A percentile compares a stretch with the other conserved stretches of the same genome.
Evolutionary conservation across 2,329 filamentous ascomycete genomes (phyloP).

Genomic region (Arthrobotrys iridis): DNA sequence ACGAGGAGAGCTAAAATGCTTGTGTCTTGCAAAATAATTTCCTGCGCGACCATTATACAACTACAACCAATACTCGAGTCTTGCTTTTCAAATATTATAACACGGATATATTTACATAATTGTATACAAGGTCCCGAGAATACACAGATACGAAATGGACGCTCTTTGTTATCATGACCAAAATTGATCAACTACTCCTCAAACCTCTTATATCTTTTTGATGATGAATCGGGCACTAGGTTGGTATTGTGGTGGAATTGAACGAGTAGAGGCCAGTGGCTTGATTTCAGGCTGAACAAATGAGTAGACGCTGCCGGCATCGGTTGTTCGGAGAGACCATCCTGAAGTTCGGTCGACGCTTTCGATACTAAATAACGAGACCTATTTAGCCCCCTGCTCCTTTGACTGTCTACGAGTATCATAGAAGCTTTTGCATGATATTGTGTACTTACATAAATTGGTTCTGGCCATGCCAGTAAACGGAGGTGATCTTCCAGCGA

Average conservation of each 20-base stretch:
- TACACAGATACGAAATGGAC: not conserved
- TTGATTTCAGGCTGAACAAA: slow-evolving; percentile 29
- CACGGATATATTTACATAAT: no score
- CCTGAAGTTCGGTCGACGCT: slow-evolving; percentile 12
- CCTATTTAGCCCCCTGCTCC: not conserved
- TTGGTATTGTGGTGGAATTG: slow-evolving; percentile 31
- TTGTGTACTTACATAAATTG: slow-evolving; percentile 34
- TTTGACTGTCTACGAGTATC: not conserved
- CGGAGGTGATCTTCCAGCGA: slow-evolving; percentile 35
- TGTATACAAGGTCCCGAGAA: no score
- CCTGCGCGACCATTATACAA: no score
- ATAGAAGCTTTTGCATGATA: not conserved
- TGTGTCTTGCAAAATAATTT: no score
- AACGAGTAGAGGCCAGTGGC: slow-evolving; percentile 33
- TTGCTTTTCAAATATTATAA: no score
- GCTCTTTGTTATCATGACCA: not conserved
- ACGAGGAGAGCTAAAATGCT: no score
- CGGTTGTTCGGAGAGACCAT: slow-evolving; percentile 24
- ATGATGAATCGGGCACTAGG: slow-evolving; percentile 30
- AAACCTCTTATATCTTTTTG: slow-evolving; percentile 8
- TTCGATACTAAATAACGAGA: slow-evolving; percentile 19
- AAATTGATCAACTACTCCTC: not conserved
- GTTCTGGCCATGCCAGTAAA: slow-evolving; percentile 23
- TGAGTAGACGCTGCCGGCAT: slow-evolving; percentile 3
- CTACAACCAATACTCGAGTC: no score